These are phyloP conservation scores for Aspergillus felis DNA, from an alignment of 2,329 filamentous ascomycete genomes.

Conservation along the genomic window DNA sequence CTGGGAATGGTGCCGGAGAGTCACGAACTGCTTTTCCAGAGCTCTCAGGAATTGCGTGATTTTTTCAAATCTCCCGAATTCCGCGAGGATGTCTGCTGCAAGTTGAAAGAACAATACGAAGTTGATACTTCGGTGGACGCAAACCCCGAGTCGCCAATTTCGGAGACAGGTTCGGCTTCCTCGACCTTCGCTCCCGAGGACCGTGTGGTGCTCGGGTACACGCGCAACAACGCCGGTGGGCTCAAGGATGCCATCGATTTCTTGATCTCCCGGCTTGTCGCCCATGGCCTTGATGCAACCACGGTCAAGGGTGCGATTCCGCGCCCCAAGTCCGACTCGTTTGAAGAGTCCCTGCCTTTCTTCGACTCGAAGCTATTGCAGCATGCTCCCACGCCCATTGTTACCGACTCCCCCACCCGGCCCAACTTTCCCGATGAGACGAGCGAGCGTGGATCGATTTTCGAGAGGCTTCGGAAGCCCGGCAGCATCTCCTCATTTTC, in stretches of 20 bases:
- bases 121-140: constrained; percentile 74
- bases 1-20: constrained; percentile 96
- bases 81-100: constrained; percentile 71
- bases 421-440: constrained; percentile 77
- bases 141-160: constrained; percentile 26
- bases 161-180: constrained; percentile 38
- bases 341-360: constrained; percentile 93
- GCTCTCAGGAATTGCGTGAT: constrained; percentile 69
- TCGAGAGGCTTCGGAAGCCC: constrained; percentile 90
- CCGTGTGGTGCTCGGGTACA: constrained; percentile 72
- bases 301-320: constrained; percentile 92
- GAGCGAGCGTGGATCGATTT: constrained; percentile 75
- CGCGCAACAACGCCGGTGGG: constrained; percentile 92
- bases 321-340: constrained; percentile 97
- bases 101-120: constrained; percentile 87
- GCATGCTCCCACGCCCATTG: constrained; percentile 75
- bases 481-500: constrained; percentile 92
- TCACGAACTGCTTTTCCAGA: constrained; percentile 82
- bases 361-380: constrained; percentile 97
- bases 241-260: constrained; percentile 96
- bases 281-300: constrained; percentile 80
- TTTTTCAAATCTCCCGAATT: constrained; percentile 82
- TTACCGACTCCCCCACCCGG: constrained; percentile 85
- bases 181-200: constrained; percentile 48
- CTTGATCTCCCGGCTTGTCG: constrained; percentile 77